These are phyloP conservation scores for Lasiodiplodia sp. DNA, from an alignment of 2,329 filamentous ascomycete species.

Conservation along the genomic window DNA sequence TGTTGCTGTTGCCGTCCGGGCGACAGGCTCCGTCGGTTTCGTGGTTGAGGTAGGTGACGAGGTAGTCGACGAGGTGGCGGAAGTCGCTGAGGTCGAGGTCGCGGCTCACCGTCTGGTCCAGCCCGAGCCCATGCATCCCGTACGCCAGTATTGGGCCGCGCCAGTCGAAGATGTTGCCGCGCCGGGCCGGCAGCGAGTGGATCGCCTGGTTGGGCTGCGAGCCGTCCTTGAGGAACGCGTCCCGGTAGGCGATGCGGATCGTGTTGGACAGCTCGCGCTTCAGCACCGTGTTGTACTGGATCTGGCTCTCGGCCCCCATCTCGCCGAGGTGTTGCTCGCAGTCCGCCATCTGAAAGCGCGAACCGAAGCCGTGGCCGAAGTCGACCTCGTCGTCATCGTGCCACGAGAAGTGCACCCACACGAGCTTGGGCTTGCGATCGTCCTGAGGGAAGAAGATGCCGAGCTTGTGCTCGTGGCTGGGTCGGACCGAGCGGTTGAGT, in stretches of 20 bases:
- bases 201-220: constrained; percentile 14
- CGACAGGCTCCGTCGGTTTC: background rate
- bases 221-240: constrained; percentile 30
- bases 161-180: constrained; percentile 1
- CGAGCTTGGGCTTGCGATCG: constrained; percentile 24
- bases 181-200: background rate
- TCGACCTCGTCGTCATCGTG: background rate
- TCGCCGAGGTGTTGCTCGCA: background rate
- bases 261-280: constrained; percentile 26
- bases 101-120: background rate
- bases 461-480: constrained; percentile 16
- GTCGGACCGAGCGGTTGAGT: constrained; percentile 14
- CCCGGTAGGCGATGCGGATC: constrained; percentile 26
- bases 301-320: background rate
- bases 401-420: constrained; percentile 29
- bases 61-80: constrained; percentile 1
- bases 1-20: background rate
- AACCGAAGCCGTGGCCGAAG: background rate
- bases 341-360: background rate
- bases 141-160: background rate
- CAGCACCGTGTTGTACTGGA: constrained; percentile 3
- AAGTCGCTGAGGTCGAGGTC: constrained; percentile 7
- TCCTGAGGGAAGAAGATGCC: constrained; percentile 27
- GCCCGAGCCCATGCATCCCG: background rate
- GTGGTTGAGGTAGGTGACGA: background rate